These are phyloP conservation scores for Coprinopsis cinerea DNA, from an alignment of 768 basidiomycete genomes.

Conservation along the genomic window DNA sequence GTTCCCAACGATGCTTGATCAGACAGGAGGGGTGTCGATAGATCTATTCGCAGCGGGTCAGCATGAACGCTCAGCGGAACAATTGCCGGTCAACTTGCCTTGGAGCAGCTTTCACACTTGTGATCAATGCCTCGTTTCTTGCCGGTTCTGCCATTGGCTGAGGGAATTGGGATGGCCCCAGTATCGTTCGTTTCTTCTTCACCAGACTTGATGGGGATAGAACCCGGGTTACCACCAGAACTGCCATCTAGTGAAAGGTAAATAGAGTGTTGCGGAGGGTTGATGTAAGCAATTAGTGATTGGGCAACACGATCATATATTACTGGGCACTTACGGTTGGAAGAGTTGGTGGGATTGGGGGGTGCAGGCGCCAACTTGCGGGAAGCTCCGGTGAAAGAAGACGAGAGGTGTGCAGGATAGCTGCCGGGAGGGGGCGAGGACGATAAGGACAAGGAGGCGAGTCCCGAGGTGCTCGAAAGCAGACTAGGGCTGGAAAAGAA, in stretches of 20 bases:
- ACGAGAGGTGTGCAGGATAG: conserved; percentile 16
- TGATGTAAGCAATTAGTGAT: not conserved
- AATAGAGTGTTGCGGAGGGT: conserved; percentile 8
- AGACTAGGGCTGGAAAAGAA: conserved; percentile 22
- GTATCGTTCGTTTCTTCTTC: conserved; percentile 12
- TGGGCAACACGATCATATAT: too few species aligned
- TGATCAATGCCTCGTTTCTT: conserved; percentile 85
- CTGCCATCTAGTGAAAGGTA: conserved; percentile 20
- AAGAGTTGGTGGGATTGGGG: conserved; percentile 14
- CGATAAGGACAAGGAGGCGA: conserved; percentile 40
- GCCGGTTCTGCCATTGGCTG: conserved; percentile 24
- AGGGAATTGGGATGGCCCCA: conserved; percentile 31
- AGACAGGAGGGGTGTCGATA: conserved; percentile 92
- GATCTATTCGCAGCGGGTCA: conserved; percentile 37
- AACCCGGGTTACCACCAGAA: conserved; percentile 9
- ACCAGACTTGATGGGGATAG: conserved; percentile 9
- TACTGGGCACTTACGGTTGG: conserved; percentile 14
- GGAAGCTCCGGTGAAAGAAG: conserved; percentile 21
- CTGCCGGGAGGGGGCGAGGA: conserved; percentile 29
- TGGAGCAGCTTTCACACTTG: conserved; percentile 91
- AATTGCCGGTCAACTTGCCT: conserved; percentile 47
- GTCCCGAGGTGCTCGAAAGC: conserved; percentile 27
- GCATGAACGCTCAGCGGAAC: not conserved
- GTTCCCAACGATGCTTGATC: conserved; percentile 98
- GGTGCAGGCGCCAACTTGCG: conserved; percentile 19